Evolutionary conservation across 2,329 filamentous ascomycete genomes (phyloP), one percentile per base, ranked within the genome.

Genomic region (Sporothrix euskadiensis): DNA sequence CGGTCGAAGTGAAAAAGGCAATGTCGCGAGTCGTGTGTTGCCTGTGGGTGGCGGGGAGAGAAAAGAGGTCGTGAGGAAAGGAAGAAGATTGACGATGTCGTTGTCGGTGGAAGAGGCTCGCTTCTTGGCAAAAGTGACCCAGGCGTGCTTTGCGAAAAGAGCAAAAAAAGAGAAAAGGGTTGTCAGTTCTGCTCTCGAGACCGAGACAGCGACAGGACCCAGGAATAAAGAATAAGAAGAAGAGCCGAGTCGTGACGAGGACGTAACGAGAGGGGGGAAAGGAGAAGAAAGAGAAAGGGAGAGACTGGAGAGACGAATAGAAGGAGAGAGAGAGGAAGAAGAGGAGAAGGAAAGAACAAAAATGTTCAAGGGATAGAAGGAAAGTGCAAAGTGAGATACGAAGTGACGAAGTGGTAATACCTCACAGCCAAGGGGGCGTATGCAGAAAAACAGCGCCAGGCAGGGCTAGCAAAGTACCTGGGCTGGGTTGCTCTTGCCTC

Each of bases 291-390:
- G 8, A 16, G 65, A n/a, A 49, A 52, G 44, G 44, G 65, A 35
- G 65, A 32, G 65, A n/a, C 61, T 66, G 39, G 5, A 52, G 16
- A 59, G 32, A 26, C 44, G 52, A 44, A 59, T 47, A 16, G 35
- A n/a, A 52, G 4, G 30, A 12, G n/a, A 35, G 32, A 26, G 14
- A 26, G 12, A 4, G 32, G 26, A 26, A 26, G 9, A 56, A 6
- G 3, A 56, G 22, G 22, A 56, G 52, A 56, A 61, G 7, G 26
- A 59, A 59, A 19, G 56, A 59, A 59, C 32, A n/a, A 49, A 49
- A 52, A n/a, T 35, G 65, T 14, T 19, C 26, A 49, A 68, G 65
- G 65, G 44, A 30, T 44, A 66, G 65, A n/a, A 35, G 65, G 26
- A 26, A 26, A 26, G 26, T 26, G 26, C 26, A 26, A 16, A 47